phyloP scores from a whole-genome alignment of 768 basidiomycete species.

The Russula virescens region DNA sequence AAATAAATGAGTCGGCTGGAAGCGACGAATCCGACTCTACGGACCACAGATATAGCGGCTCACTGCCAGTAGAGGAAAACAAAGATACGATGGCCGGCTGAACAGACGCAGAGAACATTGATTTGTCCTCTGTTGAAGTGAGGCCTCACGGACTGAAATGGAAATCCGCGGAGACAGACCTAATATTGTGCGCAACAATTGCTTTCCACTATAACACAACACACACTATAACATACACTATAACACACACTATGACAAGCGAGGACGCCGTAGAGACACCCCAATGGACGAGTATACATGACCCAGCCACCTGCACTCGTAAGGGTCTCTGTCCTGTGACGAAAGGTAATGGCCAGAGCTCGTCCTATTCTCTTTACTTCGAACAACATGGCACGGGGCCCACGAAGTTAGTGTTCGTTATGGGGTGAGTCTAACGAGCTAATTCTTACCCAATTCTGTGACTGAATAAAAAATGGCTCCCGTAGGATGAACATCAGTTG shows the following conservation, averaged over 20 bases:
- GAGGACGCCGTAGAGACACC: background rate
- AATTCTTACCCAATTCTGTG: background rate
- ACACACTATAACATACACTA: too few relatives aligned
- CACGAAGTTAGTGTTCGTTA: slow-evolving; percentile 66
- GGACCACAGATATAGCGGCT: slow-evolving; percentile 55
- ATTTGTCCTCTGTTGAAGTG: background rate
- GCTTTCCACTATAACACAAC: too few relatives aligned
- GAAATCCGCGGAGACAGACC: too few relatives aligned
- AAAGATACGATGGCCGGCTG: slow-evolving; percentile 64
- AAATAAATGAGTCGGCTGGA: slow-evolving; percentile 58
- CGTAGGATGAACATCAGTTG: slow-evolving; percentile 54
- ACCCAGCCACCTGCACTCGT: slow-evolving; percentile 52
- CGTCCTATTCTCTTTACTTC: slow-evolving; percentile 67
- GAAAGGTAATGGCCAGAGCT: slow-evolving; percentile 38
- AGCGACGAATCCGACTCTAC: slow-evolving; percentile 42
- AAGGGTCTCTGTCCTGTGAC: slow-evolving; percentile 77
- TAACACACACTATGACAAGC: background rate
- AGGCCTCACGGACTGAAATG: too few relatives aligned
- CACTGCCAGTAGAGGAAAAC: slow-evolving; percentile 66
- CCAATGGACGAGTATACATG: slow-evolving; percentile 44
- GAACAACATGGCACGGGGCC: slow-evolving; percentile 68
- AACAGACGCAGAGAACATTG: slow-evolving; percentile 52
- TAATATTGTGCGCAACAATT: too few relatives aligned
- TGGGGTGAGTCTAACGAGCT: slow-evolving; percentile 44
- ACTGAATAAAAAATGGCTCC: background rate